Base-by-base conservation (phyloP, 495 filamentous ascomycete genomes). In the Neurospora tetrasperma region DNA sequence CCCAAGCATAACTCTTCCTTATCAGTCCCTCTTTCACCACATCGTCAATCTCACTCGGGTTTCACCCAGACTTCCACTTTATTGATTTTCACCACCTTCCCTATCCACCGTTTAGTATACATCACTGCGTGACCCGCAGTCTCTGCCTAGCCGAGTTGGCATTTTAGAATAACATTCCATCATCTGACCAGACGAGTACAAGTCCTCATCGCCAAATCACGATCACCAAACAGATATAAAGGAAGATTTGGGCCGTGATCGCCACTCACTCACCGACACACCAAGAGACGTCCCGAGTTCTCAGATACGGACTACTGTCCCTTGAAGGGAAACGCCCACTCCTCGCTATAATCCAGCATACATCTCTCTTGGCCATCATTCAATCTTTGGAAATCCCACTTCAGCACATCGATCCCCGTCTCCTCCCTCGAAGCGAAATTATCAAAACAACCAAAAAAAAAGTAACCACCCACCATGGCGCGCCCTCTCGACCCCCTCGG, bases 381-480 rank as follows among this genome's bases (percentile, higher is more conserved):
- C 7, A 39, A 39, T 0, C 7, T 39, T 39, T 8, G 39, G 7
- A 39, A 39, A 39, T 8, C 39, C 39, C 7, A 71, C 27, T 41
- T 11, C 23, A 74, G 14, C 18, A n/a, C 31, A 39, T 38, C 31
- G 69, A 16, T 12, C 35, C 7, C 38, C 69, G 27, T 66, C 39
- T 39, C 39, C 39, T 39, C 39, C 27, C 70, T 9, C 18, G 18
- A 8, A 66, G 23, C 73, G 73, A 39, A 84, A 82, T 14, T 18
- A 82, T 81, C 82, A 75, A 70, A 72, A 75, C 35, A 38, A 6
- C 35, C 35, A 38, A 38, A 38, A 6, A 31, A 31, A 31, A 31
- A 31, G 27, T 1, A 38, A 5, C 48, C 39, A 39, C 39, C 39
- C 39, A 39, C 7, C 76, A n/a, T 20, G 66, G 42, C 3, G 20